phyloP scores from a whole-genome alignment of 805 yeast genomes.

The Ogataea neopini region DNA sequence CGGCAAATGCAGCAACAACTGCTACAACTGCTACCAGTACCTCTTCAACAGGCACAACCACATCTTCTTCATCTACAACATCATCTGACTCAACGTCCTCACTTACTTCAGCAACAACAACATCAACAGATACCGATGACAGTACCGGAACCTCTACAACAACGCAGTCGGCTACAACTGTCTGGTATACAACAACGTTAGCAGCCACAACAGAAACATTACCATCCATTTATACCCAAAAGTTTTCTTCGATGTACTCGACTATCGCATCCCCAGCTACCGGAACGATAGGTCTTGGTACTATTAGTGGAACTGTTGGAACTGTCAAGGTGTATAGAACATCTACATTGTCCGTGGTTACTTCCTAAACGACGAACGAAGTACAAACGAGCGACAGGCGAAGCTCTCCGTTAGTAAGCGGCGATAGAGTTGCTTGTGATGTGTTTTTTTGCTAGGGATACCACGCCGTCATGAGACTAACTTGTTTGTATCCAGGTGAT shows the following conservation, averaged over 20 bases:
- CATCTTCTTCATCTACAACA: conserved; percentile 12
- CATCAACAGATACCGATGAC: conserved; percentile 11
- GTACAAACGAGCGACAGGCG: no score
- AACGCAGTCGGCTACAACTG: conserved; percentile 23
- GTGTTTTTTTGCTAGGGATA: no score
- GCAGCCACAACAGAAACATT: conserved; percentile 55
- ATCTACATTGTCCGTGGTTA: conserved; percentile 44
- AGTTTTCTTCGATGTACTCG: conserved; percentile 45
- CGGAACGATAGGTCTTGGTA: conserved; percentile 80
- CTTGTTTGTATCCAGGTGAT: no score
- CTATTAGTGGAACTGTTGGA: conserved; percentile 69
- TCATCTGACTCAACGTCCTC: conserved; percentile 22
- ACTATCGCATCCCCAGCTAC: conserved; percentile 47
- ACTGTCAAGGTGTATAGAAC: conserved; percentile 44
- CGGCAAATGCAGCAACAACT: background rate
- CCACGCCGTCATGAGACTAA: no score
- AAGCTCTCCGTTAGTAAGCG: no score
- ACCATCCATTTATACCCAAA: conserved; percentile 52
- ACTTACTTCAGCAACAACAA: conserved; percentile 27
- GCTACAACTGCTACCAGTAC: background rate
- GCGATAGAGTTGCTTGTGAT: no score
- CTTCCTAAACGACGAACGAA: no score
- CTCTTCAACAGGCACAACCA: conserved; percentile 10
- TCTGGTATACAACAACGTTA: conserved; percentile 28
- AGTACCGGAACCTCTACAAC: conserved; percentile 23